Evolutionary conservation across 805 yeast species (phyloP).

Genomic region (Tetrapisispora fleetii): DNA sequence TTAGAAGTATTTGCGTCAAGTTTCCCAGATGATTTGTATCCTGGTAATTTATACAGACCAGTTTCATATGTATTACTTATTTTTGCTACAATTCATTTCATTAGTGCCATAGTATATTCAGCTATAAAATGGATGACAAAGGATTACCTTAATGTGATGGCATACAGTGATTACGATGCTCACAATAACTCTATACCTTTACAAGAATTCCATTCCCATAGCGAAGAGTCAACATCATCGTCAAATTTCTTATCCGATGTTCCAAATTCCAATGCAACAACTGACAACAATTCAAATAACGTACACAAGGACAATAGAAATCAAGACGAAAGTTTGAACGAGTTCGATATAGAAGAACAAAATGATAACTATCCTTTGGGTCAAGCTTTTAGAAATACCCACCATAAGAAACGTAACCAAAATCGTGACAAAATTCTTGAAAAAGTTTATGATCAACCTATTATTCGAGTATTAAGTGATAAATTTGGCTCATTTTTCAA

Average conservation of each 20-base stretch:
- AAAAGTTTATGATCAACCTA: background rate
- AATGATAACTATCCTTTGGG: no score
- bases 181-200: background rate
- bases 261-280: background rate
- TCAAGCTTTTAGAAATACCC: background rate
- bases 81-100: slow-evolving; percentile 43
- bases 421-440: background rate
- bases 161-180: background rate
- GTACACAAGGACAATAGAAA: background rate
- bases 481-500: slow-evolving; percentile 22
- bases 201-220: slow-evolving; percentile 1
- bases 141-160: background rate
- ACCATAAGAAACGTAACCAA: background rate
- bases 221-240: background rate
- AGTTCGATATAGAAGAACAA: slow-evolving; percentile 1
- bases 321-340: background rate
- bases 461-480: background rate
- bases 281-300: background rate
- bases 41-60: slow-evolving; percentile 60
- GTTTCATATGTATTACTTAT: slow-evolving; percentile 54
- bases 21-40: slow-evolving; percentile 55
- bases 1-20: slow-evolving; percentile 49
- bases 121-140: slow-evolving; percentile 27
- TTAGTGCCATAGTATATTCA: slow-evolving; percentile 41
- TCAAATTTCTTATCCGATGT: background rate